Evolutionary conservation across 2,329 filamentous ascomycete genomes (phyloP).

Genomic region (Epichloe brachyelytri): DNA sequence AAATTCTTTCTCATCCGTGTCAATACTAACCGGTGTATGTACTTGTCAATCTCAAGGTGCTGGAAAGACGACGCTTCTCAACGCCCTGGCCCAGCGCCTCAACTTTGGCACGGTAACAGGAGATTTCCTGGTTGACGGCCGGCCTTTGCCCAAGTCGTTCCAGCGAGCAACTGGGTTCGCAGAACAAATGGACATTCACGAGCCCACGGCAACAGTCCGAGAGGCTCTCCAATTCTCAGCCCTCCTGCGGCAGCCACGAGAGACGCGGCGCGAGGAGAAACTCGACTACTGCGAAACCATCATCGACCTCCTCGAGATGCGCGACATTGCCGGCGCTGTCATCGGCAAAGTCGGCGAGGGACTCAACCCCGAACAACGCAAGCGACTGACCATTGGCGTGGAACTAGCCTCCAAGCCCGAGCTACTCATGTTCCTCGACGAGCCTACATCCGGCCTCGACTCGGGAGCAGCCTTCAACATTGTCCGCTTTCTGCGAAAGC

Average conservation of each 20-base stretch:
- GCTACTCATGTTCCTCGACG: constrained; percentile 52
- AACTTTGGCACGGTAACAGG: constrained; percentile 66
- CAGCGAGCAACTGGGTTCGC: constrained; percentile 64
- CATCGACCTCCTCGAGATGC: constrained; percentile 56
- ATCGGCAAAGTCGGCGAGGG: constrained; percentile 48
- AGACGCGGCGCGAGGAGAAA: constrained; percentile 47
- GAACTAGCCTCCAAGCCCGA: constrained; percentile 45
- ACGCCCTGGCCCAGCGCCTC: constrained; percentile 61
- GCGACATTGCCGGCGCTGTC: constrained; percentile 50
- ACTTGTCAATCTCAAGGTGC: constrained; percentile 16
- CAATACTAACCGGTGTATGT: too few species aligned
- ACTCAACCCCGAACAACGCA: constrained; percentile 46
- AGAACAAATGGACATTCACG: constrained; percentile 55
- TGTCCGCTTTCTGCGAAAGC: constrained; percentile 45
- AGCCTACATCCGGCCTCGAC: constrained; percentile 46
- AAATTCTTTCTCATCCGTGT: background rate
- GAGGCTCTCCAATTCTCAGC: constrained; percentile 56
- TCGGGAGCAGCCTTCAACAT: constrained; percentile 48
- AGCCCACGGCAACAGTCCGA: constrained; percentile 51
- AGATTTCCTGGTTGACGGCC: constrained; percentile 67
- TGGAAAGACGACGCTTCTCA: constrained; percentile 64
- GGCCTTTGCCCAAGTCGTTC: constrained; percentile 59
- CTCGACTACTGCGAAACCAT: constrained; percentile 56
- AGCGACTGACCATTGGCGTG: constrained; percentile 42
- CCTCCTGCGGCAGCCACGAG: constrained; percentile 45